Evolutionary conservation across 768 basidiomycete species (phyloP), one percentile per base, ranked within the genome.

Genomic region (Boletus coccyginus): DNA sequence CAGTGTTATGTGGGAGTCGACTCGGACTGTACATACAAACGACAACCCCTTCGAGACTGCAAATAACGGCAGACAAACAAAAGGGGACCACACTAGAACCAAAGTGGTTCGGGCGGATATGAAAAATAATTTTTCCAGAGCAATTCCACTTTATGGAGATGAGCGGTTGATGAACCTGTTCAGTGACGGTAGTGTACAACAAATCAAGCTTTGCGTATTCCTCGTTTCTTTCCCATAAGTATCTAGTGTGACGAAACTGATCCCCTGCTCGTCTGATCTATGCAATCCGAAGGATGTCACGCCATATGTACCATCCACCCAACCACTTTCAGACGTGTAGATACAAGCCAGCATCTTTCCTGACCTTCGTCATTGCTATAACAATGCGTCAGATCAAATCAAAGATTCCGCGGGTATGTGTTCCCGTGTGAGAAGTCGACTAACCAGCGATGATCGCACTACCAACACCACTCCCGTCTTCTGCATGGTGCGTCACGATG

Each of bases 401-500:
- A 24, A 48, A 32, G 32, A 31, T 40, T 46, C 36, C 31, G 44
- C 41, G 31, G 33, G 21, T 33, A 47, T 12, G 14, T 38, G 6
- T 43, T 14, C 52, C 24, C 16, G 27, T 16, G 13, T 48, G 33
- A 52, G 32, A 46, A 7, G 49, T 36, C 6, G 33, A 74, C 81
- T 62, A 45, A 85, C 85, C 84, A 2, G 96, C 96, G 64, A 99
- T 97, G 70, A 98, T 97, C 8, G 94, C 94, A 62, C 91, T 92
- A 14, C 97, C 96, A 31, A 98, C 94, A 62, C 96, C 96, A 61
- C 90, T 92, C 48, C 83, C 57, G 70, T 85, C 59, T 77, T 75
- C 61, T 72, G 74, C 59, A 70, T 79, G 58, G 70, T 78, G 54
- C 11, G 76, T 70, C 39, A 62, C 55, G 39, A 67, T 69, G 58